Conservation (phyloP, 75 land plant genomes). For the Pinus albicaulis region DNA sequence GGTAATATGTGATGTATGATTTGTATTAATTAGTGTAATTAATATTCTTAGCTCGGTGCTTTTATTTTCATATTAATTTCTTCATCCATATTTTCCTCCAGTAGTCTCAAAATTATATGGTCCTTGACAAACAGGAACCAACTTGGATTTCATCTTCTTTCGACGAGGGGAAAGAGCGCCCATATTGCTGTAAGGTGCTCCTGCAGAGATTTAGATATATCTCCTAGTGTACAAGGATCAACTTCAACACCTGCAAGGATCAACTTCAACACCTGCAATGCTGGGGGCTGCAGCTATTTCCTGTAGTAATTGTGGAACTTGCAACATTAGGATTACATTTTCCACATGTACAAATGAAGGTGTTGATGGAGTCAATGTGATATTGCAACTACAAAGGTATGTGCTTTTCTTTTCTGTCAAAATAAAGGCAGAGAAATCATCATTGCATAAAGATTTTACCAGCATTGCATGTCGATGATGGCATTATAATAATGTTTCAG, state of each 20-base stretch:
- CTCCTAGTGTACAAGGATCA: conserved; percentile 8
- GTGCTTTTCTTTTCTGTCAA: background rate
- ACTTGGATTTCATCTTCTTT: conserved; percentile 50
- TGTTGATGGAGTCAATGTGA: conserved; percentile 7
- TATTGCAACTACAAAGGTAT: conserved; percentile 50
- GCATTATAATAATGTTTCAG: conserved; percentile 23
- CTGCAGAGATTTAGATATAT: conserved; percentile 7
- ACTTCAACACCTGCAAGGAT: conserved; percentile 35
- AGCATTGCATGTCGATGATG: background rate
- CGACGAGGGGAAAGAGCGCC: conserved; percentile 11
- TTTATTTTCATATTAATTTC: background rate
- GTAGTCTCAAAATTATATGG: background rate
- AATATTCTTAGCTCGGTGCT: background rate
- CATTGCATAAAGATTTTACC: background rate
- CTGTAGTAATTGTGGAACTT: conserved; percentile 37
- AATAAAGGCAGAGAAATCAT: conserved; percentile 11
- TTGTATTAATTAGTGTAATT: background rate
- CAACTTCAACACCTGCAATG: conserved; percentile 15
- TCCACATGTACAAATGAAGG: conserved; percentile 40
- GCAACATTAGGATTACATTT: conserved; percentile 28
- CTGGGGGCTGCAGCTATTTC: conserved; percentile 60
- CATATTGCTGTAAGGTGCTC: conserved; percentile 42
- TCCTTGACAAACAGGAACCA: conserved; percentile 37
- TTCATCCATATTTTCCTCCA: background rate
- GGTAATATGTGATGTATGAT: background rate